Percentiles rank a stretch among this genome's conserved stretches.
phyloP scores from a whole-genome alignment of 805 yeast species.

The Hemisphaericaspora nanyangensis region DNA sequence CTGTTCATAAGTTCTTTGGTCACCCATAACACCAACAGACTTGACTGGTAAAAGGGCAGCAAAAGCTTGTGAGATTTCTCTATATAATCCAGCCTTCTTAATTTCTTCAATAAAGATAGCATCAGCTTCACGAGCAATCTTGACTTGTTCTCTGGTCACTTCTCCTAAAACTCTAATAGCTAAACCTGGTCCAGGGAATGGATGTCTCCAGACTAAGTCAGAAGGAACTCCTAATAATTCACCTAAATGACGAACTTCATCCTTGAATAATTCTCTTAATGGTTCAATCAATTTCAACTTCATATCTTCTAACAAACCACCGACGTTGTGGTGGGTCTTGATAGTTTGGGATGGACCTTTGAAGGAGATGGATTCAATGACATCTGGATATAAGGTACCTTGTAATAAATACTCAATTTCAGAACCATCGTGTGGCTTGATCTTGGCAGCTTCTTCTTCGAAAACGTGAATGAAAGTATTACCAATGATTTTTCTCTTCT shows the following conservation, averaged over 20 bases:
- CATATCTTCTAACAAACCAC: slow-evolving; percentile 97
- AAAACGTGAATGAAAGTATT: slow-evolving; percentile 96
- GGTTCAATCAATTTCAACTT: slow-evolving; percentile 98
- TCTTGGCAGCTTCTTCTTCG: slow-evolving; percentile 91
- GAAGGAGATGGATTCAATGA: slow-evolving; percentile 96
- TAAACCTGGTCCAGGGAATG: slow-evolving; percentile 99
- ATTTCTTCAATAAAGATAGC: slow-evolving; percentile 94
- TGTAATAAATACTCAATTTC: slow-evolving; percentile 92
- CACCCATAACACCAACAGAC: slow-evolving; percentile 99
- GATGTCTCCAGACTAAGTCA: slow-evolving; percentile 99
- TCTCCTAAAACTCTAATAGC: slow-evolving; percentile 98
- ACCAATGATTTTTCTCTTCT: slow-evolving; percentile 98
- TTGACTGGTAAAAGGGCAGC: slow-evolving; percentile 96
- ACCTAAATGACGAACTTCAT: slow-evolving; percentile 96
- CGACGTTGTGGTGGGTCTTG: slow-evolving; percentile 99
- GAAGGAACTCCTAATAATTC: slow-evolving; percentile 92
- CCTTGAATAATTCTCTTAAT: slow-evolving; percentile 96
- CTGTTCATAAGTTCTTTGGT: slow-evolving; percentile 98
- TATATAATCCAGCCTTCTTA: slow-evolving; percentile 86
- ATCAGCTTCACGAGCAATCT: slow-evolving; percentile 97
- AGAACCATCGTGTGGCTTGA: slow-evolving; percentile 83
- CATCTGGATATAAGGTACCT: slow-evolving; percentile 98
- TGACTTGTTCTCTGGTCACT: slow-evolving; percentile 89
- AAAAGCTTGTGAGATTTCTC: slow-evolving; percentile 93
- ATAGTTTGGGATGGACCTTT: slow-evolving; percentile 99